A percentile compares a stretch with the other conserved stretches of the same genome.
Evolutionary conservation across 2,329 filamentous ascomycete genomes (phyloP).

Genomic region (Ophidiomyces ophidiicola): DNA sequence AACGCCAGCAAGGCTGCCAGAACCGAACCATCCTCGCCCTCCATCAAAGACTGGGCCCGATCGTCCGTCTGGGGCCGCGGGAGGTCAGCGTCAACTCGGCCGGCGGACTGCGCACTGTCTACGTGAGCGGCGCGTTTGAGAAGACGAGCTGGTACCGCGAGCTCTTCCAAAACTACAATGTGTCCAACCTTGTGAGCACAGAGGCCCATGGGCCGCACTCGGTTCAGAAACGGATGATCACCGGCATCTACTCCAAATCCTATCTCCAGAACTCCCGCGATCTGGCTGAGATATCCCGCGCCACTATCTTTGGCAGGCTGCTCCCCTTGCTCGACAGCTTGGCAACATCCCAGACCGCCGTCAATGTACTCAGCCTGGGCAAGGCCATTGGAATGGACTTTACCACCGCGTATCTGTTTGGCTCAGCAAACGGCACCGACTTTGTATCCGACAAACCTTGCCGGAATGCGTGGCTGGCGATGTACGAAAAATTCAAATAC

Average conservation of each 20-base stretch:
- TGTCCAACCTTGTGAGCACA: constrained; percentile 55
- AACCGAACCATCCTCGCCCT: constrained; percentile 47
- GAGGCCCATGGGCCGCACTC: constrained; percentile 48
- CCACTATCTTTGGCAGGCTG: constrained; percentile 46
- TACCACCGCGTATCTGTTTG: constrained; percentile 59
- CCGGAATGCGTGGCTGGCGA: constrained; percentile 48
- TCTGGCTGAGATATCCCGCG: constrained; percentile 40
- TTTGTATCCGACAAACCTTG: constrained; percentile 43
- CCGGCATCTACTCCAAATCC: constrained; percentile 64
- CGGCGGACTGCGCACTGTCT: constrained; percentile 46
- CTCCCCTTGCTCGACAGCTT: constrained; percentile 38
- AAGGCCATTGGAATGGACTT: constrained; percentile 60
- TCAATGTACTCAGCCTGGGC: constrained; percentile 47
- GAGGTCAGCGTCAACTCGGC: constrained; percentile 55
- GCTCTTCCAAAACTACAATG: constrained; percentile 52
- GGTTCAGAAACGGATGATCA: constrained; percentile 56
- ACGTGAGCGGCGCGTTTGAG: constrained; percentile 52
- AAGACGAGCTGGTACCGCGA: constrained; percentile 54
- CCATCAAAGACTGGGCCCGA: constrained; percentile 43
- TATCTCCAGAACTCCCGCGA: constrained; percentile 47
- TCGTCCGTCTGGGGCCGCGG: constrained; percentile 49
- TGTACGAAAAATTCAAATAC: constrained; percentile 48
- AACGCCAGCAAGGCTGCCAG: constrained; percentile 44
- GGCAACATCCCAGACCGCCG: constrained; percentile 13
- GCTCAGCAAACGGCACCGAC: constrained; percentile 44